Base-by-base conservation (phyloP, 805 yeast species). In the Debaryomyces tyrocola region DNA sequence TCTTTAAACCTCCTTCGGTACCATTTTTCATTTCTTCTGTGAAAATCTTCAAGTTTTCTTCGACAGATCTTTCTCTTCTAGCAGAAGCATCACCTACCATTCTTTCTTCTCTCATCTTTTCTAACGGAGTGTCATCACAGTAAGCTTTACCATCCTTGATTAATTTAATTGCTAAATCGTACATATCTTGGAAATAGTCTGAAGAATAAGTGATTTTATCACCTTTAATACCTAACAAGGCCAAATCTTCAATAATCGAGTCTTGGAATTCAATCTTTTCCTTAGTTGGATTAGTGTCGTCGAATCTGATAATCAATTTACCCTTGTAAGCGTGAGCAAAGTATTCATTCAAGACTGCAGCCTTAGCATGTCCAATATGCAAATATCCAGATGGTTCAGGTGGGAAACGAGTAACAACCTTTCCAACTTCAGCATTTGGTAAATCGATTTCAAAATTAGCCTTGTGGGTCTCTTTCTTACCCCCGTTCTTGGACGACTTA, bases 301-400 rank as follows among this genome's bases (percentile, higher is more conserved):
- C 99, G 67, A 94, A 94, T 73, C 99, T 84, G 62, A 94, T 85
- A 62, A 94, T 90, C 67, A 94, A 82, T 73, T 94, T 94, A 67
- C 99, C 99, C 63, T 94, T 87, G 79, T 92, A 94, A 63, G 82
- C 86, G 59, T 89, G 85, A 41, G 99, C 99, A 74, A 94, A 92
- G 75, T 91, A 92, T 72, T 94, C 94, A 75, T 94, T 94, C 66
- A 94, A 80, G 48, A 94, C 78, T 45, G 99, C 99, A 51, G 99
- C 99, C 73, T 94, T 94, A 50, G 96, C 99, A 66, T 94, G 99
- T 57, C 99, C 99, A 72, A 94, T 94, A 73, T 94, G 99, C 71
- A 94, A 80, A 71, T 91, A 94, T 74, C 99, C 99, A 73, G 96
- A 88, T 50, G 99, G 99, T 76, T 94, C 99, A 54, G 99, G 99